Conservation (phyloP, 202 grass and related monocot genomes). For the Miscanthus sacchariflorus region DNA sequence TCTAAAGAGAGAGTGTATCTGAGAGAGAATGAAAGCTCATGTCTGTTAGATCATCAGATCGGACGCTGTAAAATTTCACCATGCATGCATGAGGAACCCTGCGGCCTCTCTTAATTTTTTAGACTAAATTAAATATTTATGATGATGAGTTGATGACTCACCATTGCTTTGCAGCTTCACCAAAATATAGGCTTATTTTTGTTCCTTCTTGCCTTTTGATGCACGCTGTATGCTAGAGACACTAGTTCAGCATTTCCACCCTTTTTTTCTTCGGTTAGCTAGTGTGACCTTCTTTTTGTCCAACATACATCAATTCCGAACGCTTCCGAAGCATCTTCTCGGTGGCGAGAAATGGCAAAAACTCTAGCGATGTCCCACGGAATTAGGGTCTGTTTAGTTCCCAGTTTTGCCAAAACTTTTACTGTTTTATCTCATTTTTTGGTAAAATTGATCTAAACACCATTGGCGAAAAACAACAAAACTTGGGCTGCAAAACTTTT, state of each 20-base stretch:
- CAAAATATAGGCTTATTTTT: background rate
- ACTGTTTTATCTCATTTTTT: too few species aligned
- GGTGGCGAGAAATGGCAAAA: too few species aligned
- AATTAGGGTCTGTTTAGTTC: too few species aligned
- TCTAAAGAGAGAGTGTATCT: too few species aligned
- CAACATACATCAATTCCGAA: background rate
- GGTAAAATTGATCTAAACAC: too few species aligned
- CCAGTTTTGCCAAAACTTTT: too few species aligned
- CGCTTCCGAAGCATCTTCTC: background rate
- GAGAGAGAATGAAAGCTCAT: too few species aligned
- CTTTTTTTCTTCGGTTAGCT: background rate
- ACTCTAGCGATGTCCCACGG: background rate
- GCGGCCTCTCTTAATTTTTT: background rate
- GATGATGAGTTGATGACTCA: background rate
- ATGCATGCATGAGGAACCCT: background rate
- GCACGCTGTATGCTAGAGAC: background rate
- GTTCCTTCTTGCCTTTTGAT: background rate
- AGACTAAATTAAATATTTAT: background rate
- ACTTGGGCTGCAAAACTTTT: too few species aligned
- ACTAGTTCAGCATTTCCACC: background rate
- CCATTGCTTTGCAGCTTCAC: slow-evolving; percentile 1
- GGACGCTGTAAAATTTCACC: background rate
- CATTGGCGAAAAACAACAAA: too few species aligned
- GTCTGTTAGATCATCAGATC: background rate
- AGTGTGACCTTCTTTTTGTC: slow-evolving; percentile 7